Percentiles rank a stretch among this genome's conserved stretches.
Conservation (phyloP, 2,329 filamentous ascomycete species). For the Diaporthe helianthi region DNA sequence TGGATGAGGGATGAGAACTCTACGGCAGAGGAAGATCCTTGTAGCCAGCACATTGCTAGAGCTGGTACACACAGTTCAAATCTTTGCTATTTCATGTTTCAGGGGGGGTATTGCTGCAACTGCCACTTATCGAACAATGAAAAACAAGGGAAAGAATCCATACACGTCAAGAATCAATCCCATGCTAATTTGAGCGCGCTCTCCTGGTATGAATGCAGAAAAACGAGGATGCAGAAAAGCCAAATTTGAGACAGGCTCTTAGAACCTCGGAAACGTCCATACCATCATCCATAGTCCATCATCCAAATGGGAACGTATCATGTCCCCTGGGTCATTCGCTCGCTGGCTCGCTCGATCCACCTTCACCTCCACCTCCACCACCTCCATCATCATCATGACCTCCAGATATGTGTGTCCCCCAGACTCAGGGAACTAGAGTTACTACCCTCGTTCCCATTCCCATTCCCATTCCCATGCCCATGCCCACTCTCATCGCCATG, state of each 20-base stretch:
- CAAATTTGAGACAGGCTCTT: background rate
- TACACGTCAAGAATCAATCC: background rate
- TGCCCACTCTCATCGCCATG: too few relatives aligned
- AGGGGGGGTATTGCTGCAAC: background rate
- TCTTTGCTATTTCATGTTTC: constrained; percentile 10
- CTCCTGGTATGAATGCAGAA: constrained; percentile 5
- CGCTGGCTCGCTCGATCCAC: constrained; percentile 6
- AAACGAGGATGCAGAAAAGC: too few relatives aligned
- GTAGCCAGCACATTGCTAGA: too few relatives aligned
- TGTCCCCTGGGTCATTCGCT: background rate
- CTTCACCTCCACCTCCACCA: constrained; percentile 35
- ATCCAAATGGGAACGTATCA: too few relatives aligned
- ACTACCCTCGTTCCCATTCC: constrained; percentile 43
- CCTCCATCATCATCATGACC: constrained; percentile 35
- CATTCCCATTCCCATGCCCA: background rate
- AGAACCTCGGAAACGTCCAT: too few relatives aligned
- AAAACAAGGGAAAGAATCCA: background rate
- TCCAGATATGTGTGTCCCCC: constrained; percentile 59
- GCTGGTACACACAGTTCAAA: background rate
- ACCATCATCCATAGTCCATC: too few relatives aligned
- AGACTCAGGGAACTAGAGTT: constrained; percentile 54
- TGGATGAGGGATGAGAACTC: too few relatives aligned
- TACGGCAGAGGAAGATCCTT: too few relatives aligned
- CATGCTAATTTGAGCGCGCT: constrained; percentile 11
- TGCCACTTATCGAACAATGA: constrained; percentile 9